Percentiles rank a stretch among this genome's conserved stretches.
phyloP scores from a whole-genome alignment of 768 basidiomycete genomes.

The Calocera cornea region DNA sequence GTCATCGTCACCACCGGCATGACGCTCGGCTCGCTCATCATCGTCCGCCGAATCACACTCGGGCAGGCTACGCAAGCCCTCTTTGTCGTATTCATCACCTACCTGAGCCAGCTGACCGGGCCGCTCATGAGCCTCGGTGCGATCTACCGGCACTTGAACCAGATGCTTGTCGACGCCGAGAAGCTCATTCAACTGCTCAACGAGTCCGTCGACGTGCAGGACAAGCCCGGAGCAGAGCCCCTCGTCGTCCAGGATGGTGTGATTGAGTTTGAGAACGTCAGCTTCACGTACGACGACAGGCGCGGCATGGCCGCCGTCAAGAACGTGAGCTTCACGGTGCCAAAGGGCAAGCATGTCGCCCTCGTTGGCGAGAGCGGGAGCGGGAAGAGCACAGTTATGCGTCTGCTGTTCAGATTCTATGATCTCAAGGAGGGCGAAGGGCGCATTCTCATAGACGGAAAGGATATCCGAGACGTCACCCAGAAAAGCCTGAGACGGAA shows the following conservation, averaged over 20 bases:
- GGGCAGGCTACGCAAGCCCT: constrained; percentile 40
- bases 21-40: constrained; percentile 67
- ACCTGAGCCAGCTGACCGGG: constrained; percentile 55
- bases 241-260: constrained; percentile 59
- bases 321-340: constrained; percentile 75
- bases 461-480: constrained; percentile 78
- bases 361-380: constrained; percentile 75
- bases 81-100: constrained; percentile 72
- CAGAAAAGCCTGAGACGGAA: constrained; percentile 63
- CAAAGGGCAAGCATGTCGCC: constrained; percentile 75
- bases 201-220: constrained; percentile 72
- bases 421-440: constrained; percentile 70
- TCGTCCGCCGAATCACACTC: constrained; percentile 52
- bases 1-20: constrained; percentile 71
- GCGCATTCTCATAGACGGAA: constrained; percentile 68
- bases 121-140: constrained; percentile 68
- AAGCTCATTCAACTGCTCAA: constrained; percentile 66
- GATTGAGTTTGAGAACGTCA: constrained; percentile 84
- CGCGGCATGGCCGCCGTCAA: constrained; percentile 44
- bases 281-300: constrained; percentile 70
- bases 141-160: constrained; percentile 63
- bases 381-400: constrained; percentile 71
- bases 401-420: constrained; percentile 87
- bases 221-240: constrained; percentile 60
- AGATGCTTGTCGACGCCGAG: constrained; percentile 70